Evolutionary conservation across 2,329 filamentous ascomycete species (phyloP).

Genomic region (Diplodia seriata): DNA sequence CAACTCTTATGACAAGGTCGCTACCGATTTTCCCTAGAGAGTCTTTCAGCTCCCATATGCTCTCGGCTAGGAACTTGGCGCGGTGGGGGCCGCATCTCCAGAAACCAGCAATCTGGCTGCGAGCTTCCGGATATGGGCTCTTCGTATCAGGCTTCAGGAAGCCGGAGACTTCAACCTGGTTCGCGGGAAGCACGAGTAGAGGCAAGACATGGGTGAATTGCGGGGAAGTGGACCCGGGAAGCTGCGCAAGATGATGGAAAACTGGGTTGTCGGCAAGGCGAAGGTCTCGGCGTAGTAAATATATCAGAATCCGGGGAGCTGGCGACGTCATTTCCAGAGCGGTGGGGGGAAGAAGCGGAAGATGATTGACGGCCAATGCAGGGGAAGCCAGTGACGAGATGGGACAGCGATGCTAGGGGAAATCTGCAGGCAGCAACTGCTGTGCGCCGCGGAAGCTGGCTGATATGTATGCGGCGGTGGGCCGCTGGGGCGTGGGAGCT

Average conservation of each 20-base stretch:
- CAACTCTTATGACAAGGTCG: slow-evolving; percentile 67
- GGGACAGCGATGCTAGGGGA: not conserved
- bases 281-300: slow-evolving; percentile 75
- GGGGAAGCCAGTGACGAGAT: not conserved
- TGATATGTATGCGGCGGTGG: slow-evolving; percentile 1
- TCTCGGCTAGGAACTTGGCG: slow-evolving; percentile 74
- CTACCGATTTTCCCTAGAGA: slow-evolving; percentile 66
- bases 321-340: slow-evolving; percentile 3
- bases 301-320: slow-evolving; percentile 64
- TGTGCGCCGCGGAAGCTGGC: not conserved
- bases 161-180: slow-evolving; percentile 77
- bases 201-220: slow-evolving; percentile 72
- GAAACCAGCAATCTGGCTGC: slow-evolving; percentile 69
- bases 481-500: not conserved
- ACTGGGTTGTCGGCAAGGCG: slow-evolving; percentile 78
- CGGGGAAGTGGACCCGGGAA: slow-evolving; percentile 40
- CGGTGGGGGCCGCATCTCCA: slow-evolving; percentile 78
- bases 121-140: slow-evolving; percentile 73
- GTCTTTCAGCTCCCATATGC: slow-evolving; percentile 74
- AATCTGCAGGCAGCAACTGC: slow-evolving; percentile 2
- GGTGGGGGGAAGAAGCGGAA: not conserved
- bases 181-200: slow-evolving; percentile 70
- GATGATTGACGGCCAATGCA: slow-evolving; percentile 3
- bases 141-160: slow-evolving; percentile 60
- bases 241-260: slow-evolving; percentile 62